These are phyloP conservation scores for Xylariaceae sp. DNA, from an alignment of 2,329 filamentous ascomycete genomes.

Conservation along the genomic window DNA sequence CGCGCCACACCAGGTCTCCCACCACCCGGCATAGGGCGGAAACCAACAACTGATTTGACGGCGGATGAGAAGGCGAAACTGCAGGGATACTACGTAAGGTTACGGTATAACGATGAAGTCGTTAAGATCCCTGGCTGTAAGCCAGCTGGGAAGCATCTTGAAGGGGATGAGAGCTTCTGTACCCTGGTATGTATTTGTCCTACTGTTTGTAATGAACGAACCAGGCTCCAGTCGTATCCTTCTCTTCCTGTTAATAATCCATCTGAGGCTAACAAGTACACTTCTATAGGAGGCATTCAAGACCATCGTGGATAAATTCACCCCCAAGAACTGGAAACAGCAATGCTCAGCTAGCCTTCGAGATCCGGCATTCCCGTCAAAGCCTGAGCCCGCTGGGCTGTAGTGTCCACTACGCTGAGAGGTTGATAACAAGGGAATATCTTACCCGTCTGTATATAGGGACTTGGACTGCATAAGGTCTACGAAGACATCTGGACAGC, in stretches of 20 bases:
- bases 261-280: not conserved
- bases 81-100: slow-evolving; percentile 77
- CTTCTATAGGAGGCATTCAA: slow-evolving; percentile 77
- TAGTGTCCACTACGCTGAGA: slow-evolving; percentile 24
- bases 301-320: slow-evolving; percentile 83
- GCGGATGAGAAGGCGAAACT: slow-evolving; percentile 56
- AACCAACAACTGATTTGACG: slow-evolving; percentile 52
- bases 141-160: slow-evolving; percentile 71
- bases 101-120: slow-evolving; percentile 85
- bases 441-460: not conserved
- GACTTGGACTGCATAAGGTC: not conserved
- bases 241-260: too few relatives aligned
- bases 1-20: slow-evolving; percentile 27
- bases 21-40: slow-evolving; percentile 55
- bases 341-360: slow-evolving; percentile 47
- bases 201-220: too few relatives aligned
- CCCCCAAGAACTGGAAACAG: slow-evolving; percentile 70
- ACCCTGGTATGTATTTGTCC: slow-evolving; percentile 60
- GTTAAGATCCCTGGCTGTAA: slow-evolving; percentile 81
- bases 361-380: slow-evolving; percentile 42
- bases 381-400: slow-evolving; percentile 51
- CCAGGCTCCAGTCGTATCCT: too few relatives aligned
- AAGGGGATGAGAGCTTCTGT: slow-evolving; percentile 85
- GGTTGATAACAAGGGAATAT: too few relatives aligned
- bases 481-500: not conserved